Percentiles rank a stretch among this genome's conserved stretches.
Evolutionary conservation across 345 rosid species (phyloP).

Genomic region (Salix exigua): DNA sequence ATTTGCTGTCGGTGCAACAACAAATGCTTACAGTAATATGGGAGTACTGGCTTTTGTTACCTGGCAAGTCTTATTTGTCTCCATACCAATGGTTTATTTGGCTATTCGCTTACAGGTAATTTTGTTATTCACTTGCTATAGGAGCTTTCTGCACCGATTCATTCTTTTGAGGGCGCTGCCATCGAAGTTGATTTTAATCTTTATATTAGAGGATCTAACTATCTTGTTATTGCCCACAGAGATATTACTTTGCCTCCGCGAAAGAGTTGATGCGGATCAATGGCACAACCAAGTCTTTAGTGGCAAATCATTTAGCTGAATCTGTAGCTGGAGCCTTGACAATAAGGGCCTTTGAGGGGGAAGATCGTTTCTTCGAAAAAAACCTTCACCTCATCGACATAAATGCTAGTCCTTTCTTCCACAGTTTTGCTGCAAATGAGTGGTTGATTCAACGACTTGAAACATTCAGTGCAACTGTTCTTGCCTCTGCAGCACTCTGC

Average conservation of each 20-base stretch:
- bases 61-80: slow-evolving; percentile 87
- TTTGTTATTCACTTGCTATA: not conserved
- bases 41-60: slow-evolving; percentile 75
- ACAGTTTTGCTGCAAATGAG: slow-evolving; percentile 81
- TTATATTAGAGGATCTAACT: not conserved
- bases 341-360: slow-evolving; percentile 83
- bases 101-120: slow-evolving; percentile 79
- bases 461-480: slow-evolving; percentile 62
- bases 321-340: slow-evolving; percentile 87
- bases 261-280: slow-evolving; percentile 89
- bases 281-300: slow-evolving; percentile 85
- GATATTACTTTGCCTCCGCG: slow-evolving; percentile 72
- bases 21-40: slow-evolving; percentile 59
- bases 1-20: slow-evolving; percentile 60
- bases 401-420: slow-evolving; percentile 91
- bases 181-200: no score
- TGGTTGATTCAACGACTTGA: slow-evolving; percentile 92
- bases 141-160: no score
- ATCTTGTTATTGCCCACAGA: slow-evolving; percentile 33
- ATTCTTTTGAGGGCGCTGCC: not conserved
- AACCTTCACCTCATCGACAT: slow-evolving; percentile 65
- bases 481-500: slow-evolving; percentile 85
- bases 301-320: slow-evolving; percentile 92
- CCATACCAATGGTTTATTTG: slow-evolving; percentile 59
- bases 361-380: slow-evolving; percentile 74